These are phyloP conservation scores for Triangularia setosa DNA, from an alignment of 2,329 filamentous ascomycete species.

Conservation along the genomic window DNA sequence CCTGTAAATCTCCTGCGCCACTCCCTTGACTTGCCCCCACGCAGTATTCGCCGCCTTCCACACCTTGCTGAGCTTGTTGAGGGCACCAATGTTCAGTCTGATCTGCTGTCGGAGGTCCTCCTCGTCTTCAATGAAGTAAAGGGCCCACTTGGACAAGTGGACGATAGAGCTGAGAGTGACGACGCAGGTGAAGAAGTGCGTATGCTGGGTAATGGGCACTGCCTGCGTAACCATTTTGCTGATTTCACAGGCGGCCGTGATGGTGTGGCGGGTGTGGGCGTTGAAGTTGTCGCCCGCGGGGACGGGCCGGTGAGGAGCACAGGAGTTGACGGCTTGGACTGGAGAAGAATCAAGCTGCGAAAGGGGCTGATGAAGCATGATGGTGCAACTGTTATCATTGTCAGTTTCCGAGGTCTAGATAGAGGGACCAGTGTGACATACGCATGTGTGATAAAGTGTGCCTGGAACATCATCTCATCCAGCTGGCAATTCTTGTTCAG, in stretches of 20 bases:
- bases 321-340: slow-evolving; percentile 58
- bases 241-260: slow-evolving; percentile 74
- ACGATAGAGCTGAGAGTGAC: slow-evolving; percentile 76
- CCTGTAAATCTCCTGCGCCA: slow-evolving; percentile 71
- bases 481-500: slow-evolving; percentile 66
- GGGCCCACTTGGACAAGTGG: slow-evolving; percentile 73
- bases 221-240: slow-evolving; percentile 72
- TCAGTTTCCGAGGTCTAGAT: no score
- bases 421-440: no score
- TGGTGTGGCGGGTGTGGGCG: slow-evolving; percentile 73
- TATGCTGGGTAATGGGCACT: slow-evolving; percentile 67
- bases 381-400: slow-evolving; percentile 47
- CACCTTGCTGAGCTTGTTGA: slow-evolving; percentile 63
- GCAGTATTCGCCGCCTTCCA: slow-evolving; percentile 71
- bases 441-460: slow-evolving; percentile 70
- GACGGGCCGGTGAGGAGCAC: slow-evolving; percentile 56
- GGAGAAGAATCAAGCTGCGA: slow-evolving; percentile 67
- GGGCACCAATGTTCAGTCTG: slow-evolving; percentile 71
- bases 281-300: slow-evolving; percentile 51
- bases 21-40: slow-evolving; percentile 68
- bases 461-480: slow-evolving; percentile 91
- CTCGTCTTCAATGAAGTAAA: slow-evolving; percentile 59
- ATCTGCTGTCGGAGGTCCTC: slow-evolving; percentile 71
- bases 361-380: slow-evolving; percentile 75
- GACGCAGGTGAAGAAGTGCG: slow-evolving; percentile 79